Base-by-base conservation (phyloP, 805 yeast genomes). In the Nakazawaea pomicola region DNA sequence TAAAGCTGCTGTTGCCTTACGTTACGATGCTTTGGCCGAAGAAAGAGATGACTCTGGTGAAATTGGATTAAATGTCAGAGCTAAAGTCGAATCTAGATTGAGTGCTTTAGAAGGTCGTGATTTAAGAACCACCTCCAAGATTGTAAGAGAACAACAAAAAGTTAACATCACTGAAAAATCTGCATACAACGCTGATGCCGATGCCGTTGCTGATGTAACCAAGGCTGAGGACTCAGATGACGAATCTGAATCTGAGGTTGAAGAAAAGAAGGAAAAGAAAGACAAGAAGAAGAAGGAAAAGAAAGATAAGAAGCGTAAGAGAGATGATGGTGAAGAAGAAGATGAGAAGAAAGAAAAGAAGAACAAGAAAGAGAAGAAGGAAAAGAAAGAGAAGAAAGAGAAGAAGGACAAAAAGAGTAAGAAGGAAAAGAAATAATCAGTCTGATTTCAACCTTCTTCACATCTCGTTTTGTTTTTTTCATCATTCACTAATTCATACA, bases 51-150 rank as follows among this genome's bases (percentile, higher is more conserved):
- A 93, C 58, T 78, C 87, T 48, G 96, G 97, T 49, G 95, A 90
- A 54, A 75, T 90, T 57, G 99, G 99, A 58, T 72, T 87, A 53
- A 83, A 81, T 52, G 91, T 85, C 52, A 82, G 99, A 70, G 80
- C 87, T 52, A 89, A 88, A 74, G 91, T 93, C 55, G 99, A 93
- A 70, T 76, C 87, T 45, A 83, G 99, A 72, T 78, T 93, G 55
- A 86, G 96, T 62, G 86, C 90, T 46, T 74, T 93, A 53, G 99
- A 93, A 70, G 99, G 99, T 53, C 87, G 96, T 67, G 98, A 93
- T 64, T 68, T 90, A 61, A 83, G 96, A 72, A 83, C 96, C 31
- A 81, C 95, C 35, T 78, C 95, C 42, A 80, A 82, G 70, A 80
- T 87, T 51, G 80, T 78, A 46, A 85, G 83, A 63, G 86, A 85